Conservation (phyloP, 768 basidiomycete genomes). For the Tulasnella sp. region DNA sequence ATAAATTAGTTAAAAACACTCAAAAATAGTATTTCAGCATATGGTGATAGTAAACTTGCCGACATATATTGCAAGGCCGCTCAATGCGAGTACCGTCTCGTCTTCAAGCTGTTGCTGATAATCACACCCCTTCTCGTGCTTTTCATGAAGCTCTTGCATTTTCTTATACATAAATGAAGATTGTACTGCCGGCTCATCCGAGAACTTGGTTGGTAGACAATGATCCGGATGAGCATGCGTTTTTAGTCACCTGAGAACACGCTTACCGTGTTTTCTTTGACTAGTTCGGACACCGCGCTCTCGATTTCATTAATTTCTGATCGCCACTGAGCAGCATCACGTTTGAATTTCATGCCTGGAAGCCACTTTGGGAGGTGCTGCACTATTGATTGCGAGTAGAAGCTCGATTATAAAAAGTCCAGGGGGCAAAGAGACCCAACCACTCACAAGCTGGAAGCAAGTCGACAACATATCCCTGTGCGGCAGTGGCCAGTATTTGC, state of each 20-base stretch:
- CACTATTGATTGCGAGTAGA: not conserved
- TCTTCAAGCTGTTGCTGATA: no score
- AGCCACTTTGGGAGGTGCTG: constrained; percentile 35
- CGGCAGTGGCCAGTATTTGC: not conserved
- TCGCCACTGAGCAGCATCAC: not conserved
- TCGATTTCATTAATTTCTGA: not conserved
- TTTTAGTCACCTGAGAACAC: not conserved
- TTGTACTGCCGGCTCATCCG: no score
- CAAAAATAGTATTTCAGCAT: no score
- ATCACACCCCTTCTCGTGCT: no score
- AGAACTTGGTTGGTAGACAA: no score
- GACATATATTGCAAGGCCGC: no score
- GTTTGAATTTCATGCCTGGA: constrained; percentile 35
- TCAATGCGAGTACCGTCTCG: no score
- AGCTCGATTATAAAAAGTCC: not conserved
- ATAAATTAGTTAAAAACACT: no score
- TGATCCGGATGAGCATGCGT: not conserved
- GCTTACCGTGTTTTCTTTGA: not conserved
- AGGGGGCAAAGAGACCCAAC: not conserved
- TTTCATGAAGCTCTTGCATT: no score
- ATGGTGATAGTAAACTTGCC: no score
- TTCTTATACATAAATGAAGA: no score
- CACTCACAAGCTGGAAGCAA: not conserved
- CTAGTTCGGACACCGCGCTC: not conserved
- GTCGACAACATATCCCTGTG: not conserved